Percentiles rank a stretch among this genome's conserved stretches.
phyloP scores from a whole-genome alignment of 2,329 filamentous ascomycete species.

The Hortaea sp. region DNA sequence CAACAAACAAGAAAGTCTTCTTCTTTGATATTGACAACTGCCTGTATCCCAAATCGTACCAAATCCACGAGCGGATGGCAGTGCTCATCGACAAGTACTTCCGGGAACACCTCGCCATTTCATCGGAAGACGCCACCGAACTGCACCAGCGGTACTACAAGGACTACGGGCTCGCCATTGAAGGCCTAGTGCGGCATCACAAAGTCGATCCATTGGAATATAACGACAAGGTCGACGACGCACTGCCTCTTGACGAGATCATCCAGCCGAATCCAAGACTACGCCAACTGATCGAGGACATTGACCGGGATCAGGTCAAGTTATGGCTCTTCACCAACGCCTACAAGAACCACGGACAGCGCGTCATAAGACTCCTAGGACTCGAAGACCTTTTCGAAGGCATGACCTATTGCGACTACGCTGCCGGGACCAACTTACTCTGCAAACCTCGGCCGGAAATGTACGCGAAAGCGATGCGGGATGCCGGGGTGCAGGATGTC shows the following conservation, averaged over 20 bases:
- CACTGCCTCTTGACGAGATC: slow-evolving; percentile 74
- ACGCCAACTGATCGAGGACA: slow-evolving; percentile 64
- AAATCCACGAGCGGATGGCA: slow-evolving; percentile 83
- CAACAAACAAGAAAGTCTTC: slow-evolving; percentile 27
- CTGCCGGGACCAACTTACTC: slow-evolving; percentile 51
- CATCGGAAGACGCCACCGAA: slow-evolving; percentile 66
- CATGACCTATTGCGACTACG: slow-evolving; percentile 90
- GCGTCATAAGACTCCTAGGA: slow-evolving; percentile 70
- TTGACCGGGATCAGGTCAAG: slow-evolving; percentile 74
- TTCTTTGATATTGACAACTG: slow-evolving; percentile 98
- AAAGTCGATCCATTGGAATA: slow-evolving; percentile 92
- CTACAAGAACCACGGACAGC: slow-evolving; percentile 75
- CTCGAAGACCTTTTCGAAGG: slow-evolving; percentile 90
- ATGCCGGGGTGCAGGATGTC: slow-evolving; percentile 59
- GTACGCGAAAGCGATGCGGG: slow-evolving; percentile 79
- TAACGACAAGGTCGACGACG: slow-evolving; percentile 90
- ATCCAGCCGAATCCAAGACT: slow-evolving; percentile 70
- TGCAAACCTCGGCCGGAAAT: slow-evolving; percentile 81
- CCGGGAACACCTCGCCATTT: slow-evolving; percentile 60
- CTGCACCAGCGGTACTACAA: slow-evolving; percentile 90
- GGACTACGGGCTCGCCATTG: slow-evolving; percentile 93
- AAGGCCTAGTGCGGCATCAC: slow-evolving; percentile 87
- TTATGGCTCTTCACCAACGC: slow-evolving; percentile 96
- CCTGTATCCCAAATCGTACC: slow-evolving; percentile 68
- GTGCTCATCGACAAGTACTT: slow-evolving; percentile 64